Evolutionary conservation across 2,329 filamentous ascomycete genomes (phyloP).

Genomic region (Nannizziopsis barbatae): DNA sequence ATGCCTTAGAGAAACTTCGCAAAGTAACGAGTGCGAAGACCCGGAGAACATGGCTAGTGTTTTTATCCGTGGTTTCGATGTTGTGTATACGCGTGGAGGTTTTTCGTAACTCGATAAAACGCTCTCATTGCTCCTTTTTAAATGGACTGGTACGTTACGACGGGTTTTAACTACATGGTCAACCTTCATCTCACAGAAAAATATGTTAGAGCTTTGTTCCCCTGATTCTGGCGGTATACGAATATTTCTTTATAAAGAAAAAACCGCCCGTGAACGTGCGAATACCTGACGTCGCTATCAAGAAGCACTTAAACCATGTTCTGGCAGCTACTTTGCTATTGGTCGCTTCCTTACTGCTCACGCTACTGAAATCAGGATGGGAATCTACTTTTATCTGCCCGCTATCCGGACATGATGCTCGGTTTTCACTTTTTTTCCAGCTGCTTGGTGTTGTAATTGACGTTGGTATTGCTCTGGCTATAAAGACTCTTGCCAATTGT

Average conservation of each 20-base stretch:
- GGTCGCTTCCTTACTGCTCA: conserved; percentile 29
- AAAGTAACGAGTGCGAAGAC: conserved; percentile 11
- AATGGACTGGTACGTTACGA: conserved; percentile 26
- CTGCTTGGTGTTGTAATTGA: conserved; percentile 33
- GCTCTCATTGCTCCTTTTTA: conserved; percentile 34
- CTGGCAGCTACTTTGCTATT: conserved; percentile 30
- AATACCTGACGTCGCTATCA: conserved; percentile 13
- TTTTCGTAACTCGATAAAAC: conserved; percentile 31
- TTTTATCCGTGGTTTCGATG: conserved; percentile 18
- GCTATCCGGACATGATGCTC: conserved; percentile 25
- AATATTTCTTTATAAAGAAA: conserved; percentile 28
- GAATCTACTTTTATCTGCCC: conserved; percentile 43
- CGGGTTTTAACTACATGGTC: not conserved
- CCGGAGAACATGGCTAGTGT: conserved; percentile 19
- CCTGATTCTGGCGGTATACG: conserved; percentile 33
- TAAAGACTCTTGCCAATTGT: conserved; percentile 16
- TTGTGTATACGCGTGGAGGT: conserved; percentile 30
- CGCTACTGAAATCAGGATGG: conserved; percentile 27
- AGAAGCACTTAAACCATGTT: conserved; percentile 26
- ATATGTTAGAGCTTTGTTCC: conserved; percentile 30
- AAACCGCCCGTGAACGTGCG: conserved; percentile 17
- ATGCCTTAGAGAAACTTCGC: conserved; percentile 11
- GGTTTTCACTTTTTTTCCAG: conserved; percentile 30
- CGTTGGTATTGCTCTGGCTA: conserved; percentile 29
- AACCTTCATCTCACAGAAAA: not conserved